Conservation (phyloP, 2,329 filamentous ascomycete genomes). For the Neonectria faginata region DNA sequence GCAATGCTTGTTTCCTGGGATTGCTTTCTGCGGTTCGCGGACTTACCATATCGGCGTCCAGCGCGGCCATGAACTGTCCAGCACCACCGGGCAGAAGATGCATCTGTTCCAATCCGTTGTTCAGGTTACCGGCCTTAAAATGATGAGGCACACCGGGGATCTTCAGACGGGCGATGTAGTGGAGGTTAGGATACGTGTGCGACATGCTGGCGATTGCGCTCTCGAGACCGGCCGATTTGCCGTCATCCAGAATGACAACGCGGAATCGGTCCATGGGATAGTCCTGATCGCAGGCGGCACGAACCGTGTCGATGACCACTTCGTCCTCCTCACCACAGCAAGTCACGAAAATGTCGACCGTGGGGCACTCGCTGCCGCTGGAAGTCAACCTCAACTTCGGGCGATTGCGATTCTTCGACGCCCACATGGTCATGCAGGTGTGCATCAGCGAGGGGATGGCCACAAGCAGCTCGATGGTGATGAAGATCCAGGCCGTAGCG, state of each 20-base stretch:
- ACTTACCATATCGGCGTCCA: slow-evolving; percentile 73
- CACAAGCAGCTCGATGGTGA: slow-evolving; percentile 64
- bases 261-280: slow-evolving; percentile 66
- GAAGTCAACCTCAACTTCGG: slow-evolving; percentile 65
- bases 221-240: slow-evolving; percentile 58
- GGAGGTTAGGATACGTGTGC: slow-evolving; percentile 60
- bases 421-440: slow-evolving; percentile 68
- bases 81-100: slow-evolving; percentile 65
- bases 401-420: slow-evolving; percentile 64
- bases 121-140: slow-evolving; percentile 75
- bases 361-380: slow-evolving; percentile 56
- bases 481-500: slow-evolving; percentile 67
- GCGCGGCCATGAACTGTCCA: slow-evolving; percentile 69
- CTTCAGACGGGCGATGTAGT: slow-evolving; percentile 65
- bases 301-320: slow-evolving; percentile 67
- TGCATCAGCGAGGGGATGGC: slow-evolving; percentile 67
- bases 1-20: too few relatives aligned
- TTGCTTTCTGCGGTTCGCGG: too few relatives aligned
- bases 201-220: slow-evolving; percentile 53
- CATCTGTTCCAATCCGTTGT: slow-evolving; percentile 66
- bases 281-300: slow-evolving; percentile 65
- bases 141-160: slow-evolving; percentile 62
- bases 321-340: slow-evolving; percentile 69
- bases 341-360: slow-evolving; percentile 68
- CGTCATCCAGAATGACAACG: slow-evolving; percentile 68